A percentile compares a stretch with the other conserved stretches of the same genome.
phyloP scores from a whole-genome alignment of 2,329 filamentous ascomycete genomes.

The Trichoderma breve region DNA sequence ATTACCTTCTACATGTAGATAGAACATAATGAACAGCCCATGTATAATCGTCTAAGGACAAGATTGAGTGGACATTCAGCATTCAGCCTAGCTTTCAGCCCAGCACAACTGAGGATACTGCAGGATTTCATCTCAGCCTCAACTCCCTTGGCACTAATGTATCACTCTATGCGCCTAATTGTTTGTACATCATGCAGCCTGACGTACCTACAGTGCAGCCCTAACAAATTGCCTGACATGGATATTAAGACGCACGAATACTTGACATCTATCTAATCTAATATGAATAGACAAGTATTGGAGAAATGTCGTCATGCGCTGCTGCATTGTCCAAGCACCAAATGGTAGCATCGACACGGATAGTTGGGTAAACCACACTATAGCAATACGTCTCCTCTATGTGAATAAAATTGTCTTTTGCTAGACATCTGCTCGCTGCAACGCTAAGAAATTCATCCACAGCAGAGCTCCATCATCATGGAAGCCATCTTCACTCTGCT shows the following conservation, averaged over 20 bases:
- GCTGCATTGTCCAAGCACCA: neutral
- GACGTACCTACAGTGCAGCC: neutral
- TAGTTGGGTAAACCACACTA: neutral
- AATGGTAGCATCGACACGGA: neutral
- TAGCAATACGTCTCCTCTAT: neutral
- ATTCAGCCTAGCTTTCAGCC: neutral
- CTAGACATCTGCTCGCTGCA: neutral
- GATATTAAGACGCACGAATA: neutral
- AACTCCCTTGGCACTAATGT: neutral
- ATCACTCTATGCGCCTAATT: neutral
- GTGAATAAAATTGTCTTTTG: neutral
- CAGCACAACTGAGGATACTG: neutral
- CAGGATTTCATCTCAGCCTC: neutral
- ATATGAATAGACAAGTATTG: neutral
- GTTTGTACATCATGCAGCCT: neutral
- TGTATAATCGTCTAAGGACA: neutral
- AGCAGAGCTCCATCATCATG: conserved; percentile 7
- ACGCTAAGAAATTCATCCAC: neutral
- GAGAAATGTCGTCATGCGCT: neutral
- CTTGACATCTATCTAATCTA: neutral
- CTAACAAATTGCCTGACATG: neutral
- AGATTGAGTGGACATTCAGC: neutral
- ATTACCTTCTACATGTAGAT: neutral
- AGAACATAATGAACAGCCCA: neutral
- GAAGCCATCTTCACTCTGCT: neutral